Evolutionary conservation across 1,139 yeast species (phyloP).

Genomic region (Protomyces lactucae-debilis): DNA sequence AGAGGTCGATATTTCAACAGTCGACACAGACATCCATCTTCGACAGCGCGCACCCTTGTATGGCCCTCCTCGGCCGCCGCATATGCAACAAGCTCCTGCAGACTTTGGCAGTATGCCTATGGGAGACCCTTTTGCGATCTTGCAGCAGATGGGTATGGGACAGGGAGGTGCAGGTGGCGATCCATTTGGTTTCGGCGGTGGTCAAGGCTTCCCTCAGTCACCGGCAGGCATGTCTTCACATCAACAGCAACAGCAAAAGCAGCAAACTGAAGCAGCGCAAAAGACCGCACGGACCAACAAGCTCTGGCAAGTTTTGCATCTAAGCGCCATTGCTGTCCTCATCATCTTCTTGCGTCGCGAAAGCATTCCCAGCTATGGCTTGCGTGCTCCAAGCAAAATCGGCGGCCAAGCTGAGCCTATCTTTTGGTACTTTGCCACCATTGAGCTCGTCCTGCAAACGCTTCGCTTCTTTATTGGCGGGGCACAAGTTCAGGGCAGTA

Average conservation of each 20-base stretch:
- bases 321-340: slow-evolving; percentile 2
- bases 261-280: neutral
- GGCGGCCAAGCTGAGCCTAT: slow-evolving; percentile 51
- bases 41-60: neutral
- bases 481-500: slow-evolving; percentile 35
- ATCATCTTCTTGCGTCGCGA: neutral
- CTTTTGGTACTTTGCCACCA: slow-evolving; percentile 38
- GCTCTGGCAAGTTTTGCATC: neutral
- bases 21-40: neutral
- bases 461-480: slow-evolving; percentile 28
- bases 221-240: neutral
- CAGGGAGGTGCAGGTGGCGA: slow-evolving; percentile 7
- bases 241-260: neutral
- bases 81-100: neutral
- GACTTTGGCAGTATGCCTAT: neutral
- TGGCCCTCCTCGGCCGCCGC: neutral
- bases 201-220: neutral
- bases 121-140: slow-evolving; percentile 17
- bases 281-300: neutral
- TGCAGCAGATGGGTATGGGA: slow-evolving; percentile 10
- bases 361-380: neutral
- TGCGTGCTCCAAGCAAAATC: slow-evolving; percentile 36
- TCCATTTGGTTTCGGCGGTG: neutral
- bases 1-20: neutral
- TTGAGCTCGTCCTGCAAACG: slow-evolving; percentile 35